A percentile compares a stretch with the other conserved stretches of the same genome.
Conservation (phyloP, 306 rosid genomes). For the Benincasa hispida region DNA sequence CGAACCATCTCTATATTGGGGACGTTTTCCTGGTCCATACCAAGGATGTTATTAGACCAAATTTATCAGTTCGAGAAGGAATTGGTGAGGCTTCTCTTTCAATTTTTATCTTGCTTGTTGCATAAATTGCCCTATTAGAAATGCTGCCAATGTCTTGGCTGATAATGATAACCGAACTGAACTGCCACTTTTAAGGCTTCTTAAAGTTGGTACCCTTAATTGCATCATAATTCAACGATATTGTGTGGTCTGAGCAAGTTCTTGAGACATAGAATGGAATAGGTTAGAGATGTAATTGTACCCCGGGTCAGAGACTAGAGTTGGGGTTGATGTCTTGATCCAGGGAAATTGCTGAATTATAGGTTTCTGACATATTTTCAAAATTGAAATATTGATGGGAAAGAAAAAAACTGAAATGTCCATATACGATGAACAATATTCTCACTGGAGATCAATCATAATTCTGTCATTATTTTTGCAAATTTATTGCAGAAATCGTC, state of each 20-base stretch:
- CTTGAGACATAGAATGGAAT: neutral
- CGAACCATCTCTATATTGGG: conserved; percentile 82
- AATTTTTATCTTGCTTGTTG: neutral
- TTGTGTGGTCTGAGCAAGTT: neutral
- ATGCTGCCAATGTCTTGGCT: neutral
- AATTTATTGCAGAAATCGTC: conserved; percentile 61
- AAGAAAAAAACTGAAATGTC: neutral
- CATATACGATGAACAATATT: neutral
- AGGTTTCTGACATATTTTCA: neutral
- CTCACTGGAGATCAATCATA: neutral
- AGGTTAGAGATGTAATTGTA: neutral
- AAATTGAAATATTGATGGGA: neutral
- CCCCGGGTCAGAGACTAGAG: neutral
- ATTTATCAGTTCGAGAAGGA: conserved; percentile 85
- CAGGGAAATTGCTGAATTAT: neutral
- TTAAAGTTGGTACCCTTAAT: neutral
- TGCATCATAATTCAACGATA: neutral
- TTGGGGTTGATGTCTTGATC: neutral
- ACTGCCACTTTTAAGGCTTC: neutral
- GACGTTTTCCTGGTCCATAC: conserved; percentile 66
- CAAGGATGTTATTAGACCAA: conserved; percentile 72
- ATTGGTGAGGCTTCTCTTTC: conserved; percentile 42
- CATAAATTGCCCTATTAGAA: neutral
- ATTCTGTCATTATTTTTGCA: neutral
- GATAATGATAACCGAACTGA: neutral